phyloP scores from a whole-genome alignment of 768 basidiomycete species.

The Peribolospora baueri region DNA sequence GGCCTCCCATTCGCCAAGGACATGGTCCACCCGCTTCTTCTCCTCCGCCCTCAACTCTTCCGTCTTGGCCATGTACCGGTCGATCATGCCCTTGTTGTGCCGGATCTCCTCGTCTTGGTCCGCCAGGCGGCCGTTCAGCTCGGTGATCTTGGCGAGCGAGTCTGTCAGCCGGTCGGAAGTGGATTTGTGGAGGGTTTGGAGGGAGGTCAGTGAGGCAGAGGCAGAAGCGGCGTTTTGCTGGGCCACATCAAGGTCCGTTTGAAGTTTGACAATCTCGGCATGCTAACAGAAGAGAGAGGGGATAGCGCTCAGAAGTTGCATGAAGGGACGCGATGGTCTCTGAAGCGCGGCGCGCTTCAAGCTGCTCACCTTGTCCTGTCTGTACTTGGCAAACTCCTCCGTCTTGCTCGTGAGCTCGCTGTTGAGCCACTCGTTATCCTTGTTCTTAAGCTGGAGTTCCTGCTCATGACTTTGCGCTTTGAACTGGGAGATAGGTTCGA shows the following conservation, averaged over 20 bases:
- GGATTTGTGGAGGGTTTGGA: constrained; percentile 44
- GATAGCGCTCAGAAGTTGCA: background rate
- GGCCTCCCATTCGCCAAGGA: constrained; percentile 60
- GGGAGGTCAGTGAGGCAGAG: constrained; percentile 42
- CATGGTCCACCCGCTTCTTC: constrained; percentile 50
- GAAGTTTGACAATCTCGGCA: constrained; percentile 47
- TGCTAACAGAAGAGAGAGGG: constrained; percentile 21
- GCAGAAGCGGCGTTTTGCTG: constrained; percentile 41
- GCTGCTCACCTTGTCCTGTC: constrained; percentile 34
- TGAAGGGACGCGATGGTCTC: background rate
- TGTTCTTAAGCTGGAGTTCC: constrained; percentile 50
- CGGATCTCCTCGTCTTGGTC: constrained; percentile 65
- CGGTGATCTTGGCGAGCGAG: constrained; percentile 47
- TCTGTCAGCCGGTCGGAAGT: constrained; percentile 56
- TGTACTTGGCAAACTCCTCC: constrained; percentile 61
- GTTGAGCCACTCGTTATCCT: constrained; percentile 47
- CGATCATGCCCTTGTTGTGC: constrained; percentile 46
- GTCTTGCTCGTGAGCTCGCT: constrained; percentile 44
- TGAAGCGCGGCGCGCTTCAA: too few species aligned
- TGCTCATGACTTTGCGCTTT: constrained; percentile 61
- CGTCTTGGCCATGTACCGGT: constrained; percentile 55
- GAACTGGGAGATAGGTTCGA: constrained; percentile 31
- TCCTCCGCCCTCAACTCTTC: constrained; percentile 70
- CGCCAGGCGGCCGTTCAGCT: constrained; percentile 49
- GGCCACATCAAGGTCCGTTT: constrained; percentile 48